Conservation (phyloP, 441 rosid species). For the Populus hybrid region DNA sequence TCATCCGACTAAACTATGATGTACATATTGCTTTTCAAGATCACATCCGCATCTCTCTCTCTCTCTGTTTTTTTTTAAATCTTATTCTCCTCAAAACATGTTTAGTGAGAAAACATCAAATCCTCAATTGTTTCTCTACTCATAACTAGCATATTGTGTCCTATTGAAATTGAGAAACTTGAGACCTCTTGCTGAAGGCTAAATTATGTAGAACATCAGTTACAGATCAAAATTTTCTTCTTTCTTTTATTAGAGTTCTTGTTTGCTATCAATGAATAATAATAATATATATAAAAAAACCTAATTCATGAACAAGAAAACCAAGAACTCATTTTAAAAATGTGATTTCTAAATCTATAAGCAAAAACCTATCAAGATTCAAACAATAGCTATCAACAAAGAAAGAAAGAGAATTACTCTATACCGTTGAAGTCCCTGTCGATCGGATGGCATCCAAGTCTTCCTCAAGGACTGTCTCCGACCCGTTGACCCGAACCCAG, state of each 20-base stretch:
- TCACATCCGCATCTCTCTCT: neutral
- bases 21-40: neutral
- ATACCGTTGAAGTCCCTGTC: conserved; percentile 74
- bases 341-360: neutral
- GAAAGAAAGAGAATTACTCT: neutral
- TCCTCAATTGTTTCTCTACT: neutral
- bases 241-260: neutral
- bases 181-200: neutral
- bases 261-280: neutral
- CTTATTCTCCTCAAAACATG: neutral
- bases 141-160: neutral
- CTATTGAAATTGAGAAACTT: neutral
- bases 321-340: neutral
- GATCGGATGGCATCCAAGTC: conserved; percentile 94
- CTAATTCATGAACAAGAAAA: neutral
- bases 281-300: neutral
- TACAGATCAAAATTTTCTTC: neutral
- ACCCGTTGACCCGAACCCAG: conserved; percentile 67
- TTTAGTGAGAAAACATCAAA: neutral
- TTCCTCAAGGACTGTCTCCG: conserved; percentile 72
- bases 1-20: neutral
- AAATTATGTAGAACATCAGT: neutral
- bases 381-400: neutral
- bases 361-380: neutral
- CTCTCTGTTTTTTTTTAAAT: neutral